Evolutionary conservation across 1,284 basidiomycete species (phyloP).

Genomic region (Tremellales sp.): DNA sequence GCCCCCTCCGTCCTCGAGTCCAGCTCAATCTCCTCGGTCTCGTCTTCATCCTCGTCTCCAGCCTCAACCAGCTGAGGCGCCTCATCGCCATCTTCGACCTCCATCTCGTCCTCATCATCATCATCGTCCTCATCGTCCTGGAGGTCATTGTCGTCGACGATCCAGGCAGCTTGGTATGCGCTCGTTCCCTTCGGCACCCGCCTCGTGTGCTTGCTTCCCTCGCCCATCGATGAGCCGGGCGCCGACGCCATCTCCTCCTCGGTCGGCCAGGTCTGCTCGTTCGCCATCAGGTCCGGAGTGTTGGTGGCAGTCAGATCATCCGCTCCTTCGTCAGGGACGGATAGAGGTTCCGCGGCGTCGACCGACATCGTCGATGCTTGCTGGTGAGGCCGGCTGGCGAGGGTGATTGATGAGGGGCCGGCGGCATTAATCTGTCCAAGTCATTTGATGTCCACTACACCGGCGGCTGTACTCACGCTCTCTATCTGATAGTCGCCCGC

Average conservation of each 20-base stretch:
- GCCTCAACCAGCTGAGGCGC: constrained; percentile 37
- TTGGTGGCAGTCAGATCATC: constrained; percentile 88
- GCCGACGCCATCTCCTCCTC: constrained; percentile 80
- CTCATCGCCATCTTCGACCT: constrained; percentile 22
- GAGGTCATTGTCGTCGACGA: constrained; percentile 66
- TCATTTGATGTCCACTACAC: constrained; percentile 1
- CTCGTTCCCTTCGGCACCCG: constrained; percentile 84
- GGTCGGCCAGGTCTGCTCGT: constrained; percentile 98
- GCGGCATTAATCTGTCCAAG: constrained; percentile 32
- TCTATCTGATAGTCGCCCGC: constrained; percentile 83
- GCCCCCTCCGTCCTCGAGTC: constrained; percentile 45
- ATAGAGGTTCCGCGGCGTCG: constrained; percentile 26
- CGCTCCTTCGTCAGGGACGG: constrained; percentile 59
- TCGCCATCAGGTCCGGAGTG: constrained; percentile 78
- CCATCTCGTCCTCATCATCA: constrained; percentile 50
- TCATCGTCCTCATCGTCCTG: constrained; percentile 56
- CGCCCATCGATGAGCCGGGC: constrained; percentile 50
- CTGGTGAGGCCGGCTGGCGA: constrained; percentile 30
- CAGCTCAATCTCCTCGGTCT: constrained; percentile 61
- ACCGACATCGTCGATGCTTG: constrained; percentile 25
- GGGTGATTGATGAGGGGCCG: constrained; percentile 20
- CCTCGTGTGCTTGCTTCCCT: constrained; percentile 55
- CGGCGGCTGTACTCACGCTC: constrained; percentile 56
- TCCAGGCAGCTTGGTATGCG: constrained; percentile 91
- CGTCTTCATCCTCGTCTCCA: constrained; percentile 51